Evolutionary conservation across 441 rosid genomes (phyloP).

Genomic region (Kokia cookei): DNA sequence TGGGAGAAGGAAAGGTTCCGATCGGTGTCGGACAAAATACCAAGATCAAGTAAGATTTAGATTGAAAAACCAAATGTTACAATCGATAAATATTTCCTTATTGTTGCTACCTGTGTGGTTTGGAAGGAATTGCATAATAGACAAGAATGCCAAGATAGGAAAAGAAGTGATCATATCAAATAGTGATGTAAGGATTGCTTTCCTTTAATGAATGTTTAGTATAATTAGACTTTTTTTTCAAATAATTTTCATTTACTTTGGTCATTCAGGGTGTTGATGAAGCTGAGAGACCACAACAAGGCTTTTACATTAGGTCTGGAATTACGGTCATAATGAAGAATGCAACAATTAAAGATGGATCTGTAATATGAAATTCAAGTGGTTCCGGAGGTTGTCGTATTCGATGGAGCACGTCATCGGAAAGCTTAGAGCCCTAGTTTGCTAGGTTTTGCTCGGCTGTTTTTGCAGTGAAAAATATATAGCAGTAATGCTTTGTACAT

Average conservation of each 20-base stretch:
- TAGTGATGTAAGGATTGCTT: constrained; percentile 30
- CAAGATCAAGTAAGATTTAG: constrained; percentile 39
- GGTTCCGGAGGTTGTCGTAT: too few species aligned
- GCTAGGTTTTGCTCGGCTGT: not conserved
- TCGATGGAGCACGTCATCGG: constrained; percentile 11
- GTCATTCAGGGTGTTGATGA: constrained; percentile 52
- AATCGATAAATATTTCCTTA: not conserved
- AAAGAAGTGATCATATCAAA: constrained; percentile 43
- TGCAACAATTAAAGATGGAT: constrained; percentile 58
- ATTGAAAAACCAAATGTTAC: not conserved
- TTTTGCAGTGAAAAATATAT: not conserved
- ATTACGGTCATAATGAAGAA: constrained; percentile 63
- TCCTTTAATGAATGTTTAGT: not conserved
- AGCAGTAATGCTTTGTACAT: not conserved
- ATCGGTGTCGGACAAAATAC: constrained; percentile 64
- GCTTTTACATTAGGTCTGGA: constrained; percentile 73
- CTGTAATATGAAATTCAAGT: constrained; percentile 26
- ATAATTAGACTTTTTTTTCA: not conserved
- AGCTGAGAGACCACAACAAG: constrained; percentile 60
- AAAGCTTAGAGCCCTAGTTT: not conserved
- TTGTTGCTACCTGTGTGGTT: not conserved
- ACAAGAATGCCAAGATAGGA: constrained; percentile 72
- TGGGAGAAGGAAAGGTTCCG: constrained; percentile 70
- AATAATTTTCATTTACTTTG: not conserved
- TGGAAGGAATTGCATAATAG: constrained; percentile 64